Evolutionary conservation across 345 rosid species (phyloP), one percentile per base, ranked within the genome.

Genomic region (Gossypioides kirkii): DNA sequence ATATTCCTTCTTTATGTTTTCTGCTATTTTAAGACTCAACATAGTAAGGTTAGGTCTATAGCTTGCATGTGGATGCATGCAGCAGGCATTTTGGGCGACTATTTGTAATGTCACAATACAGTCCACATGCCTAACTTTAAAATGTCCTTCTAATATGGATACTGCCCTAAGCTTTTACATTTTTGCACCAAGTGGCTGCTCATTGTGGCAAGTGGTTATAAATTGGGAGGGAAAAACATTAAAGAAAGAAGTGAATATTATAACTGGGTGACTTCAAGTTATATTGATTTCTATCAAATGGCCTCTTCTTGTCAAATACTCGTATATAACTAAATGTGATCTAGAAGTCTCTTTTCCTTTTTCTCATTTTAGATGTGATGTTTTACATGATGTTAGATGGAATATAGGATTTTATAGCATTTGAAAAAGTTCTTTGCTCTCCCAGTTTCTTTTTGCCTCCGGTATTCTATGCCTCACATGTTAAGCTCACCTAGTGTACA

Each of bases 101-200:
- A 10, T 41, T 20, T 41, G 26, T 43, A 43, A 65, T 46, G 42
- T 42, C 50, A 12, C 3, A 16, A 42, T 42, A 20, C 28, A 64
- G 52, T 42, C 10, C 50, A 42, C 46, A 1, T 42, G 5, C 28
- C 32, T 17, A 50, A 41, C 36, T 41, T 71, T 71, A 41, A 41
- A 56, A 14, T 71, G 52, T 71, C 32, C 58, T 41, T 55, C 2
- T 20, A 32, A 42, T 56, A 8, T 56, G 20, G 64, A 41, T 23
- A 14, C 14, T 71, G 53, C 64, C 52, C 22, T 22, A 56, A 56
- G 53, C 74, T 56, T 71, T 32, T 22, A 14, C 42, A 73, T 61
- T 59, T 72, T 74, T 78, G 59, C 61, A 32, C 42, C 20, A 68
- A 61, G 38, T 73, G 42, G 66, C 58, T 32, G 41, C 54, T 22